phyloP scores from a whole-genome alignment of 192 early-diverging fungal genomes.

The Powellomyces hirtus region DNA sequence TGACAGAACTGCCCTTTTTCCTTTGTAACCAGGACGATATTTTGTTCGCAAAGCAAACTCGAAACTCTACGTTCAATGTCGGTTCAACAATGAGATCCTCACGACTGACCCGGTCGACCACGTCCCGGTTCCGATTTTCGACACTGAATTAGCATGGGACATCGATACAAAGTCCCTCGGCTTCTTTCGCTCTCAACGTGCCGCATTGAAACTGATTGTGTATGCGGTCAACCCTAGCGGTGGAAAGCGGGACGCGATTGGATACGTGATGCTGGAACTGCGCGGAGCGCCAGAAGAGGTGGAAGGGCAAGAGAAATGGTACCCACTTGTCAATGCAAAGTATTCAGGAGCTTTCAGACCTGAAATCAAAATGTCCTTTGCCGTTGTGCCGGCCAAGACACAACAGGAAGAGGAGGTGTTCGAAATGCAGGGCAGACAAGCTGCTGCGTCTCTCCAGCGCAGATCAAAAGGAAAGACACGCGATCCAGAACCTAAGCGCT shows the following conservation, averaged over 20 bases:
- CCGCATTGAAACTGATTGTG: conserved; percentile 45
- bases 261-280: conserved; percentile 59
- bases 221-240: conserved; percentile 34
- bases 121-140: conserved; percentile 44
- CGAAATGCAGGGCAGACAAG: background rate
- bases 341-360: conserved; percentile 39
- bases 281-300: conserved; percentile 34
- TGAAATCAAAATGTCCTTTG: conserved; percentile 55
- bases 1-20: too few species aligned
- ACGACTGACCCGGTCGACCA: conserved; percentile 52
- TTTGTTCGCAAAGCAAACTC: conserved; percentile 25
- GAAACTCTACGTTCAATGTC: conserved; percentile 56
- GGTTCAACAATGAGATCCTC: conserved; percentile 64
- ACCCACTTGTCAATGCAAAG: conserved; percentile 45
- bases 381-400: conserved; percentile 14
- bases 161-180: conserved; percentile 39
- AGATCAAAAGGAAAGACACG: background rate
- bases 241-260: conserved; percentile 38
- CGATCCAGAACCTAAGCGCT: background rate
- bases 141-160: conserved; percentile 63
- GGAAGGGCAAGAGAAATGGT: conserved; percentile 34
- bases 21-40: conserved; percentile 26
- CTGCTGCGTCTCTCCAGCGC: background rate
- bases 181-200: conserved; percentile 47
- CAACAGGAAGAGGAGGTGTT: background rate